phyloP scores from a whole-genome alignment of 2,329 filamentous ascomycete genomes.

The Ceratocystis colombiana region DNA sequence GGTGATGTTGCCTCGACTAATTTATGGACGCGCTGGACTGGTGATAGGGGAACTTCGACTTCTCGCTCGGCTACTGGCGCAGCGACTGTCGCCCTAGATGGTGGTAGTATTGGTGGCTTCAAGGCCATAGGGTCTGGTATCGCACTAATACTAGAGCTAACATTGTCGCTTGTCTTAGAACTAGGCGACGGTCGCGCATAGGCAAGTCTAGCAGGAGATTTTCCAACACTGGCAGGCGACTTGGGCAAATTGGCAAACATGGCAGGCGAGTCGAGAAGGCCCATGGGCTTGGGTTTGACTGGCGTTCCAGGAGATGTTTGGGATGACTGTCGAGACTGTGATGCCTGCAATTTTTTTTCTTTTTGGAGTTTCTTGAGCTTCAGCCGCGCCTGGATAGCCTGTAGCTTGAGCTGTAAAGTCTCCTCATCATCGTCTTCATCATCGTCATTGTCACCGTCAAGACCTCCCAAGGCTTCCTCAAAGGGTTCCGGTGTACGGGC shows the following conservation, averaged over 20 bases:
- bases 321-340: slow-evolving; percentile 1
- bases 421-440: slow-evolving; percentile 66
- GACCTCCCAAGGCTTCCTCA: slow-evolving; percentile 27
- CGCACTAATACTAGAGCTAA: neutral
- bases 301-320: slow-evolving; percentile 4
- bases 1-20: slow-evolving; percentile 24
- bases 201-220: slow-evolving; percentile 22
- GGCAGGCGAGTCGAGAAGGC: slow-evolving; percentile 14
- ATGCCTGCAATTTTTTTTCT: slow-evolving; percentile 29
- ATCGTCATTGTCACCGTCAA: slow-evolving; percentile 33
- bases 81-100: neutral
- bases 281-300: neutral
- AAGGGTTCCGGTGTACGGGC: slow-evolving; percentile 25
- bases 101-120: slow-evolving; percentile 22
- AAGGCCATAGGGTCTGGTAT: slow-evolving; percentile 18
- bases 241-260: slow-evolving; percentile 24
- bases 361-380: slow-evolving; percentile 80
- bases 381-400: slow-evolving; percentile 78
- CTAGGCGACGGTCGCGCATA: slow-evolving; percentile 23
- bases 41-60: slow-evolving; percentile 22
- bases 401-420: slow-evolving; percentile 71
- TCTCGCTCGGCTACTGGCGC: slow-evolving; percentile 12
- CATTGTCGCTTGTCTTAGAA: no score
- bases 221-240: slow-evolving; percentile 24
- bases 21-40: slow-evolving; percentile 23